Percentiles rank a stretch among this genome's conserved stretches.
These are phyloP conservation scores for Acanthamoeba royreba DNA, from an alignment of 208 protist species.

Conservation along the genomic window DNA sequence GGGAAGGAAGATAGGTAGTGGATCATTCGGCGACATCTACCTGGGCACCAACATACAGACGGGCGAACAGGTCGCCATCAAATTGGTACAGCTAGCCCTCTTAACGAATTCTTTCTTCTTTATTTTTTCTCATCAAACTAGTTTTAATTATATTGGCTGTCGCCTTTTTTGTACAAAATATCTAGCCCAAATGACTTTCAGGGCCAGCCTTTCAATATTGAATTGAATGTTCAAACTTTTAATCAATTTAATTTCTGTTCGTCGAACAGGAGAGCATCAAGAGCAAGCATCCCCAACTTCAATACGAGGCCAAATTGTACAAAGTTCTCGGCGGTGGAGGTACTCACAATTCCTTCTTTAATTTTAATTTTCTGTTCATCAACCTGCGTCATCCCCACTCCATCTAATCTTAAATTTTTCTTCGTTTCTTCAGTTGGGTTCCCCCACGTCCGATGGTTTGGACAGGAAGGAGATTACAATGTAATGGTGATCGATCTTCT, in stretches of 20 bases:
- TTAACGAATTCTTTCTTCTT: no score
- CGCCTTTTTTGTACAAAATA: not conserved
- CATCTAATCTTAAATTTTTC: no score
- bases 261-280: not conserved
- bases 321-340: conserved; percentile 82
- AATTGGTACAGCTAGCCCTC: no score
- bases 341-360: no score
- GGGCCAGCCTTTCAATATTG: no score
- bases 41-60: conserved; percentile 79
- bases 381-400: no score
- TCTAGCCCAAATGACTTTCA: no score
- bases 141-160: no score
- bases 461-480: conserved; percentile 95
- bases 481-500: conserved; percentile 99
- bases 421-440: no score
- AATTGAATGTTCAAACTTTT: no score
- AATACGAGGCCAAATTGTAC: conserved; percentile 96
- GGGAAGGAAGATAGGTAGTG: conserved; percentile 96
- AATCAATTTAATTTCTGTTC: not conserved
- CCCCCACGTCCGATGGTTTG: conserved; percentile 92
- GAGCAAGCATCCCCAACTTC: conserved; percentile 92
- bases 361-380: no score
- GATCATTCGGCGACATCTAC: conserved; percentile 98
- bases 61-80: conserved; percentile 89
- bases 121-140: no score